Percentiles rank a stretch among this genome's conserved stretches.
phyloP scores from a whole-genome alignment of 495 filamentous ascomycete genomes.

The Trichoderma asperelloides region DNA sequence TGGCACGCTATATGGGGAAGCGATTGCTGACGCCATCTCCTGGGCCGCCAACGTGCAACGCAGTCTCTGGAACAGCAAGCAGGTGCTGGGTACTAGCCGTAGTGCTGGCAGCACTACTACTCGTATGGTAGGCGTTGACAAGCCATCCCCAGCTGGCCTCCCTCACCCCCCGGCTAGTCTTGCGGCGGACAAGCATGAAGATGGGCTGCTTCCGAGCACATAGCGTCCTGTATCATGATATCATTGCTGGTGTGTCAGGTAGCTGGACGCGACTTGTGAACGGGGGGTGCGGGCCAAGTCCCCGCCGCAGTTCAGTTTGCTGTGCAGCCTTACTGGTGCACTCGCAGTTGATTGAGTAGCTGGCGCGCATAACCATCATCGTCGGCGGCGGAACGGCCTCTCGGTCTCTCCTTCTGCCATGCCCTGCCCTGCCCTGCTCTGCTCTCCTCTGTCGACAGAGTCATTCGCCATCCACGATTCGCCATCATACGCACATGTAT shows the following conservation, averaged over 20 bases:
- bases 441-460: background rate
- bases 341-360: background rate
- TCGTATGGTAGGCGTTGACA: background rate
- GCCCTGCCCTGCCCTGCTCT: background rate
- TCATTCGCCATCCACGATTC: background rate
- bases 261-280: slow-evolving; percentile 1
- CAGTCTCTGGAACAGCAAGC: background rate
- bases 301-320: background rate
- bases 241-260: slow-evolving; percentile 13
- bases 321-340: background rate
- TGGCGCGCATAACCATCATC: slow-evolving; percentile 6
- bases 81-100: too few relatives aligned
- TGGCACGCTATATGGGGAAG: slow-evolving; percentile 8
- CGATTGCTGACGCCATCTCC: slow-evolving; percentile 5
- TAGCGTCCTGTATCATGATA: slow-evolving; percentile 18
- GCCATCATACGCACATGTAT: background rate
- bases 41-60: slow-evolving; percentile 3
- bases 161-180: slow-evolving; percentile 4
- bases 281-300: slow-evolving; percentile 5
- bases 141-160: background rate
- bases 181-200: slow-evolving; percentile 7
- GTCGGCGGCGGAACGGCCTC: background rate
- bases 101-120: background rate
- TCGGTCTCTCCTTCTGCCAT: too few relatives aligned
- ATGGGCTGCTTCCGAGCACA: slow-evolving; percentile 13